Evolutionary conservation across 1,284 basidiomycete genomes (phyloP).

Genomic region (Coniophora puteana): DNA sequence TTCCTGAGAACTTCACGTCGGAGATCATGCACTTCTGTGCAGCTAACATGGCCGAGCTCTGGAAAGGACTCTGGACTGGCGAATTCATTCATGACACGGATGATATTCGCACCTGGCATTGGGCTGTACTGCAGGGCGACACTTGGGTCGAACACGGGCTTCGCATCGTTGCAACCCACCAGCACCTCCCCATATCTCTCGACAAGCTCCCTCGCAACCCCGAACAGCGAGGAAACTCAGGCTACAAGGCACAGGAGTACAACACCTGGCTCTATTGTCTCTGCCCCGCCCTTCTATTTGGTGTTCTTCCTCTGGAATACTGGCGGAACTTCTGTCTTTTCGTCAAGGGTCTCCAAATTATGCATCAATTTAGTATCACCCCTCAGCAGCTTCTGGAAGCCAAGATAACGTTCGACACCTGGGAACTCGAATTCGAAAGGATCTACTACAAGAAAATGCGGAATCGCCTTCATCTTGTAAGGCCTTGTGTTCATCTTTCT

Average conservation of each 20-base stretch:
- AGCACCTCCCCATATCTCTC: background rate
- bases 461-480: background rate
- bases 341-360: constrained; percentile 2
- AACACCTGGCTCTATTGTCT: background rate
- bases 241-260: constrained; percentile 1
- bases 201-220: constrained; percentile 1
- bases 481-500: background rate
- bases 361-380: constrained; percentile 5
- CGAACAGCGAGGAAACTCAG: background rate
- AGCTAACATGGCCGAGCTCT: background rate
- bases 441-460: background rate
- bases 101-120: background rate
- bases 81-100: background rate
- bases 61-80: background rate
- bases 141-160: background rate
- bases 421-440: constrained; percentile 1
- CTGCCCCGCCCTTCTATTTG: background rate
- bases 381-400: constrained; percentile 3
- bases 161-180: background rate
- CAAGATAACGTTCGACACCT: background rate
- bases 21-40: background rate
- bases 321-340: constrained; percentile 15
- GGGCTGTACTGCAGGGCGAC: background rate
- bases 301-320: constrained; percentile 11
- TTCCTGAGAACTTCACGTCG: background rate